Conservation (phyloP, 2,329 filamentous ascomycete genomes). For the Fusarium nodosum region DNA sequence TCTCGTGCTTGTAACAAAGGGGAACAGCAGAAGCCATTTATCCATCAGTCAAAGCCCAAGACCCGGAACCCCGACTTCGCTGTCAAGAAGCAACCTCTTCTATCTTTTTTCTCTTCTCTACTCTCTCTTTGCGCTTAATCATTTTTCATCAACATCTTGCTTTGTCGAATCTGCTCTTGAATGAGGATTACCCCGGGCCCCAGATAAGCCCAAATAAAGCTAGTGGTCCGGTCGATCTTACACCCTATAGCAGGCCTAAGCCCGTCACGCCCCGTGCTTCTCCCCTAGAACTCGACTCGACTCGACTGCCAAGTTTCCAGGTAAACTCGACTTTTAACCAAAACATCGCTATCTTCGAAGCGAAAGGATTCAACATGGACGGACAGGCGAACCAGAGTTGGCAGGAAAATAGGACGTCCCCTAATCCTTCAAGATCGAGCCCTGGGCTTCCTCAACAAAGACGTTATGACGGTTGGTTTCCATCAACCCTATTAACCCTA, state of each 20-base stretch:
- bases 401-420: conserved; percentile 47
- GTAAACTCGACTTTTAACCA: conserved; percentile 19
- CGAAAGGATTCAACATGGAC: conserved; percentile 46
- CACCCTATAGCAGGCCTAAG: conserved; percentile 15
- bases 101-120: conserved; percentile 33
- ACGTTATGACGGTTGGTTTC: conserved; percentile 55
- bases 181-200: conserved; percentile 30
- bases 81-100: conserved; percentile 32
- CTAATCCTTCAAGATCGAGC: conserved; percentile 49
- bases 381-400: conserved; percentile 48
- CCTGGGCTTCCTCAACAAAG: conserved; percentile 53
- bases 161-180: conserved; percentile 12
- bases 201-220: conserved; percentile 45
- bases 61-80: conserved; percentile 45
- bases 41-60: conserved; percentile 22
- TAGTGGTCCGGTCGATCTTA: conserved; percentile 28
- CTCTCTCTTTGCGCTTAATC: conserved; percentile 17
- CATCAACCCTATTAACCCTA: conserved; percentile 5
- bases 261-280: conserved; percentile 29
- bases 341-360: conserved; percentile 18
- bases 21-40: conserved; percentile 23
- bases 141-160: conserved; percentile 14
- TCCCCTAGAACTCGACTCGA: conserved; percentile 27
- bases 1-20: conserved; percentile 49
- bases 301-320: conserved; percentile 26